Evolutionary conservation across 345 rosid genomes (phyloP).

Genomic region (Lepidium sativum): DNA sequence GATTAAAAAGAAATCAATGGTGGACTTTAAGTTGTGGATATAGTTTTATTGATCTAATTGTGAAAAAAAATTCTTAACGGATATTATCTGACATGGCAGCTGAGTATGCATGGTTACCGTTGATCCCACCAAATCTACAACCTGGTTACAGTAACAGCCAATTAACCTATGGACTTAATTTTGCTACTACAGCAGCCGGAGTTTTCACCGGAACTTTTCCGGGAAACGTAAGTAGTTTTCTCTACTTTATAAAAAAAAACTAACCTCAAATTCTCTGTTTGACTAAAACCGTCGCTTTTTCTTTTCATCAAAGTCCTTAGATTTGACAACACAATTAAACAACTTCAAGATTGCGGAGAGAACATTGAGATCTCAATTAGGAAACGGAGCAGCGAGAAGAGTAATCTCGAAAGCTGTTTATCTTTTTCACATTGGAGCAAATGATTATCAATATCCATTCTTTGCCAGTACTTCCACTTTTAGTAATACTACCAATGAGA

Average conservation of each 20-base stretch:
- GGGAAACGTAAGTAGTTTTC: no score
- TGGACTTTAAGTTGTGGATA: no score
- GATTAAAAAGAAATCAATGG: no score
- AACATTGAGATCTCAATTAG: constrained; percentile 26
- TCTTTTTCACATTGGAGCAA: constrained; percentile 32
- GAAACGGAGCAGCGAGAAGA: constrained; percentile 21
- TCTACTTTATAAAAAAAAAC: no score
- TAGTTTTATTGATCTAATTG: no score
- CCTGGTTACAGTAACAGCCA: constrained; percentile 18
- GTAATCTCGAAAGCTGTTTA: constrained; percentile 34
- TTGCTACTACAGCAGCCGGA: constrained; percentile 46
- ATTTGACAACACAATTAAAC: constrained; percentile 28
- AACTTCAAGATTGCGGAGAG: constrained; percentile 29
- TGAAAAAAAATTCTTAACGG: no score
- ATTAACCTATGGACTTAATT: constrained; percentile 33
- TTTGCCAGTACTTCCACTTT: constrained; percentile 14
- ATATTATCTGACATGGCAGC: constrained; percentile 34
- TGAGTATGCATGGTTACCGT: constrained; percentile 35
- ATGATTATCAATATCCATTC: constrained; percentile 30
- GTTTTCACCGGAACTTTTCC: constrained; percentile 31
- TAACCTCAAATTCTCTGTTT: no score
- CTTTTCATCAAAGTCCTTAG: no score
- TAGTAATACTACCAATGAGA: constrained; percentile 14
- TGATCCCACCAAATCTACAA: constrained; percentile 40
- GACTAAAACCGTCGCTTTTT: no score